Conservation (phyloP, 192 early-diverging fungal genomes). For the Linderina pennispora region DNA sequence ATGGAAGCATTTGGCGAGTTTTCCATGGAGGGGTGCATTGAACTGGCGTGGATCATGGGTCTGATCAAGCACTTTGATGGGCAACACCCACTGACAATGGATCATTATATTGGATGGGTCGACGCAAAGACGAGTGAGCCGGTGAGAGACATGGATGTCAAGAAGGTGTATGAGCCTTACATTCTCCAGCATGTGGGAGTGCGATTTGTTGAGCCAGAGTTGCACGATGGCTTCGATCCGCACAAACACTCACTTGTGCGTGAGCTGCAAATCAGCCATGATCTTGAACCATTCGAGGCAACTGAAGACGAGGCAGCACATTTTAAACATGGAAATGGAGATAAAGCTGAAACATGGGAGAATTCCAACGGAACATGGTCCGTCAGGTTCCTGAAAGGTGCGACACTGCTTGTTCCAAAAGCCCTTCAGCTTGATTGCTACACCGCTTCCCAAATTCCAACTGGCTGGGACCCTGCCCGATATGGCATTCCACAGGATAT, state of each 20-base stretch:
- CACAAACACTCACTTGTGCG: constrained; percentile 75
- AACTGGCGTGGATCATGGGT: constrained; percentile 93
- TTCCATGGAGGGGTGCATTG: constrained; percentile 28
- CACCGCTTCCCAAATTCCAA: constrained; percentile 82
- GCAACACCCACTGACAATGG: constrained; percentile 56
- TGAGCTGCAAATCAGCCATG: constrained; percentile 74
- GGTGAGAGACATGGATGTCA: constrained; percentile 76
- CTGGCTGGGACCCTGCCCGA: constrained; percentile 80
- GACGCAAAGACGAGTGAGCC: constrained; percentile 75
- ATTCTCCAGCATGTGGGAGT: constrained; percentile 84
- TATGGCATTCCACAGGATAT: constrained; percentile 88
- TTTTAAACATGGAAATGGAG: constrained; percentile 76
- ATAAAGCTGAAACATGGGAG: constrained; percentile 51
- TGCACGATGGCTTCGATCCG: constrained; percentile 80
- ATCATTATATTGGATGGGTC: constrained; percentile 77
- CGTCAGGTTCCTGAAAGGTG: constrained; percentile 74
- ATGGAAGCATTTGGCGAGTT: background rate
- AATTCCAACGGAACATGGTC: constrained; percentile 51
- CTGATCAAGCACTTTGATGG: constrained; percentile 81
- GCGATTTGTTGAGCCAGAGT: constrained; percentile 77
- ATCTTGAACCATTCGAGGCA: constrained; percentile 74
- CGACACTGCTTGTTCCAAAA: constrained; percentile 78
- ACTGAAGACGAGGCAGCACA: constrained; percentile 79
- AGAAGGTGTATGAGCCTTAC: constrained; percentile 80
- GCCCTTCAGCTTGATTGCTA: constrained; percentile 74